Conservation (phyloP, 306 rosid genomes). For the Lotus japonicus region DNA sequence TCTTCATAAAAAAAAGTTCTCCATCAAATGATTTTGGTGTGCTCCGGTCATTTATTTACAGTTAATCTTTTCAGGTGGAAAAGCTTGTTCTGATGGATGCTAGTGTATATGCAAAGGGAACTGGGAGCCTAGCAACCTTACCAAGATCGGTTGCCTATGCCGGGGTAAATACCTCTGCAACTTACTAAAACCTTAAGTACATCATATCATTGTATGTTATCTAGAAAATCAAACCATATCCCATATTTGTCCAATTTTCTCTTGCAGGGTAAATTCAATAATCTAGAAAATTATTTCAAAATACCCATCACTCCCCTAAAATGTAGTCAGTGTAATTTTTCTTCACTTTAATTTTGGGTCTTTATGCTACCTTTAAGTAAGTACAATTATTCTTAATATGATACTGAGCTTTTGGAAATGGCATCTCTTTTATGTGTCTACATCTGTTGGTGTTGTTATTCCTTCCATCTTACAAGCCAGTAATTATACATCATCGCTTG, state of each 20-base stretch:
- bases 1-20: not conserved
- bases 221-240: not conserved
- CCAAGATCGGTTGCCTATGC: slow-evolving; percentile 70
- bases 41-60: slow-evolving; percentile 24
- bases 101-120: slow-evolving; percentile 86
- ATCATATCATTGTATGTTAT: not conserved
- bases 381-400: not conserved
- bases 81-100: slow-evolving; percentile 89
- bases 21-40: slow-evolving; percentile 15
- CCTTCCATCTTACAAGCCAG: not conserved
- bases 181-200: not conserved
- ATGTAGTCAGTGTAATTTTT: not conserved
- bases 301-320: not conserved
- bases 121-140: slow-evolving; percentile 57
- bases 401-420: slow-evolving; percentile 1
- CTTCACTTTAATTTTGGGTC: not conserved
- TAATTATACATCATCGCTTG: not conserved
- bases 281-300: not conserved
- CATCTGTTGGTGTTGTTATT: not conserved
- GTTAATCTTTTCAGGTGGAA: slow-evolving; percentile 66
- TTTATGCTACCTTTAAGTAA: not conserved
- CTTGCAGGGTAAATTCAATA: not conserved
- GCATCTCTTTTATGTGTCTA: not conserved
- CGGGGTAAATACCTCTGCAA: slow-evolving; percentile 49
- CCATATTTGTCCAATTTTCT: not conserved